Evolutionary conservation across 2,329 filamentous ascomycete genomes (phyloP), one percentile per base, ranked within the genome.

Genomic region (Pseudogymnoascus sp.): DNA sequence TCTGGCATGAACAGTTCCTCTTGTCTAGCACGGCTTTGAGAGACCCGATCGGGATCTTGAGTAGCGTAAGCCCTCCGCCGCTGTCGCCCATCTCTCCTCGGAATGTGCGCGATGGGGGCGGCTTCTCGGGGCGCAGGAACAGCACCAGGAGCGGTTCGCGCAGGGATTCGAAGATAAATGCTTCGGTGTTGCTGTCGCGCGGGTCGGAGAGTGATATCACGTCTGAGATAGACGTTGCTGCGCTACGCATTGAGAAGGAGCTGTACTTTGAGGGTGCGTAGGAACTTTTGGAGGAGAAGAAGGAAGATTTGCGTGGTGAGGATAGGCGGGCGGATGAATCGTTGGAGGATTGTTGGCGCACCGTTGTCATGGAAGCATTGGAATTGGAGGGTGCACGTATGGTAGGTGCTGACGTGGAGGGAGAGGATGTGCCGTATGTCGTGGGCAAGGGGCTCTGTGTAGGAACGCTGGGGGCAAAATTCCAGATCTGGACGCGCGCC

Each of bases 401-500:
- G 49, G 49, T 55, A 55, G 16, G 4, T 19, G 2, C 28, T 16
- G 49, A 55, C 11, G 49, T 22, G 5, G n/a, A 5, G 4, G 16
- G 16, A 4, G 49, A 55, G 28, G 49, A 19, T 22, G 3, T 19
- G 3, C n/a, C 28, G 3, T 55, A 22, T 16, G 7, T 9, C 5
- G 6, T 8, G 5, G 49, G 49, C 14, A 33, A 55, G 28, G 28
- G n/a, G 49, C 9, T 33, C 49, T 55, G 28, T 16, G 49, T 4
- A 22, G 49, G 49, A 33, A 33, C 4, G 8, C 25, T 33, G 49
- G 49, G 49, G 3, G 49, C 3, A 5, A 58, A 60, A 39, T 30
- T 62, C 60, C 60, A 62, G 19, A 62, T 36, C 38, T 62, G 60
- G 28, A 30, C 16, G 19, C 60, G 60, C 16, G 39, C 60, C 33